Evolutionary conservation across 345 rosid species (phyloP).

Genomic region (Balakata baccata): DNA sequence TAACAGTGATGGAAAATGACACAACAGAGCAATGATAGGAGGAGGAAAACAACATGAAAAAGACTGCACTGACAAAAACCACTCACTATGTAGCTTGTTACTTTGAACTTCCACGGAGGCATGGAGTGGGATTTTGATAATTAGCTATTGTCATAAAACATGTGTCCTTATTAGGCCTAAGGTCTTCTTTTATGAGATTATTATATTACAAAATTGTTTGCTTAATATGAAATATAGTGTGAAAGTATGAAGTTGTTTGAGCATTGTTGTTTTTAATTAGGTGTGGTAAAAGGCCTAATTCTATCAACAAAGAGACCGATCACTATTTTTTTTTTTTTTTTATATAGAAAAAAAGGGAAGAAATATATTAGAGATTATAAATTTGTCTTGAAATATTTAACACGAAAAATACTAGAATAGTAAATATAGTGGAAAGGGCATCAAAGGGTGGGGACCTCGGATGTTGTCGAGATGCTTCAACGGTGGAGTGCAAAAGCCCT

Average conservation of each 20-base stretch:
- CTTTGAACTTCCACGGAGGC: background rate
- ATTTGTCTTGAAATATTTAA: no score
- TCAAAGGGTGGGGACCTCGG: background rate
- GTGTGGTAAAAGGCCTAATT: slow-evolving; percentile 28
- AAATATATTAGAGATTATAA: no score
- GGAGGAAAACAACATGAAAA: slow-evolving; percentile 10
- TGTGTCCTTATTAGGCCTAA: background rate
- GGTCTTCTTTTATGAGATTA: background rate
- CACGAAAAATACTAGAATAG: slow-evolving; percentile 1
- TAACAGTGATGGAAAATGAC: slow-evolving; percentile 5
- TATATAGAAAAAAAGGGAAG: no score
- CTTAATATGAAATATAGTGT: slow-evolving; percentile 17
- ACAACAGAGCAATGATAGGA: background rate
- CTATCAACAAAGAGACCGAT: slow-evolving; percentile 44
- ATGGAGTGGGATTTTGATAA: slow-evolving; percentile 3
- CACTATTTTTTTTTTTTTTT: no score
- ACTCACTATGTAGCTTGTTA: background rate
- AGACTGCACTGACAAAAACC: slow-evolving; percentile 12
- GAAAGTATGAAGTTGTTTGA: slow-evolving; percentile 18
- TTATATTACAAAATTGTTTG: background rate
- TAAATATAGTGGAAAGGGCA: background rate
- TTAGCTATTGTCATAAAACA: background rate
- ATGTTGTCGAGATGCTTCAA: slow-evolving; percentile 18
- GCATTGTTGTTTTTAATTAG: background rate
- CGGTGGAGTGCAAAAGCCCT: slow-evolving; percentile 19